Base-by-base conservation (phyloP, 768 basidiomycete species). In the Kwoniella sp. region DNA sequence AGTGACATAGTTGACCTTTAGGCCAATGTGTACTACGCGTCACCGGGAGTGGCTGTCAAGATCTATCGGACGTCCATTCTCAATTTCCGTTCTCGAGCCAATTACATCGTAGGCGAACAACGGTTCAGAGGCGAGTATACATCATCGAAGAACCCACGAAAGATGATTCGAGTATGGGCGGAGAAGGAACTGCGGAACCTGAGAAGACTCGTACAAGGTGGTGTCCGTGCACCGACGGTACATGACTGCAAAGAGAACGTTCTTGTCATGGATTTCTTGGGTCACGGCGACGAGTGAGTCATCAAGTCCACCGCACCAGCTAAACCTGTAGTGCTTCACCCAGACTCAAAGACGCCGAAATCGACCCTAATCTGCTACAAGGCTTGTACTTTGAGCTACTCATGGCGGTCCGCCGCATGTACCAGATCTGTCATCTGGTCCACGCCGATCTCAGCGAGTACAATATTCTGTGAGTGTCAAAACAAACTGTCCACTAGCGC, bases 141-240 rank as follows among this genome's bases (percentile, higher is more conserved):
- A 68, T 84, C 85, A 7, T 70, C 71, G 51, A 84, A 81, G 56
- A 99, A 98, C 70, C 93, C 95, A 14, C 83, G 95, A 23, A 99
- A 99, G 77, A 98, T 99, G 93, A 92, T 99, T 17, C 81, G 90
- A 14, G 75, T 98, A 3, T 99, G 95, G 95, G 95, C 95, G 2
- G 95, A 99, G 75, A 99, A 99, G 76, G 95, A 99, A 74, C 87
- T 96, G 86, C 83, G 95, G 20, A 99, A 99, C 71, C 77, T 99
- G 56, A 85, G 86, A 69, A 81, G 95, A 27, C 76, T 99, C 39
- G 79, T 81, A 8, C 76, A 83, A n/a, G 88, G 88, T 17, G 91
- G 88, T 0, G 82, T 99, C 44, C 79, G 80, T 39, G 88, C 87
- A 56, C 95, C 95, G 1, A 86, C 88, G 39, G 88, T 91, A 2